Conservation (phyloP, 768 basidiomycete species). For the Symmetrospora coprosmae region DNA sequence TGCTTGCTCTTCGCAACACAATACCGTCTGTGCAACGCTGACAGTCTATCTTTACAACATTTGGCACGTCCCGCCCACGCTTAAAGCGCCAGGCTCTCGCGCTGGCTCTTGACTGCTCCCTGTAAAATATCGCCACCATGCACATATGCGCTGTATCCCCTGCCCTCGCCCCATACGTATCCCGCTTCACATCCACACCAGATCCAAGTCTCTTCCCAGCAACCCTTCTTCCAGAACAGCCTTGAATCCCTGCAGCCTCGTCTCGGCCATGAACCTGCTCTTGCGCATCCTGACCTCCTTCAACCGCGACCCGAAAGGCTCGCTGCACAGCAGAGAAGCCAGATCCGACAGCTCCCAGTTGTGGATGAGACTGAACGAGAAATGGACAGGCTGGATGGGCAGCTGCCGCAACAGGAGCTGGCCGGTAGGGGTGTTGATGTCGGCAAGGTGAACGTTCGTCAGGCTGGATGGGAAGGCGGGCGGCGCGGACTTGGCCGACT, state of each 20-base stretch:
- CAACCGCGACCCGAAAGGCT: not conserved
- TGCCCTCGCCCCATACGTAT: too few relatives aligned
- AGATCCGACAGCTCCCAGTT: conserved; percentile 15
- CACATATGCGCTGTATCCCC: too few relatives aligned
- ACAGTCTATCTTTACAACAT: too few relatives aligned
- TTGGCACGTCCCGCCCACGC: too few relatives aligned
- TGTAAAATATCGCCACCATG: too few relatives aligned
- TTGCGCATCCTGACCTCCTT: not conserved
- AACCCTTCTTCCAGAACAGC: not conserved
- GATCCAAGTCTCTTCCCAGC: not conserved
- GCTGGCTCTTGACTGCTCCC: too few relatives aligned
- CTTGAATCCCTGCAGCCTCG: conserved; percentile 9
- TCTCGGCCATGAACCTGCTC: not conserved
- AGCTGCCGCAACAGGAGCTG: not conserved
- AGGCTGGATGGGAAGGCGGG: not conserved
- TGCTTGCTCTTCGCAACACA: too few relatives aligned
- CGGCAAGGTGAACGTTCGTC: conserved; percentile 2
- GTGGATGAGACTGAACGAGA: conserved; percentile 14
- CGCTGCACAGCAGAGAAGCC: not conserved
- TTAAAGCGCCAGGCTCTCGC: too few relatives aligned
- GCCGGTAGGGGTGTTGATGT: conserved; percentile 1
- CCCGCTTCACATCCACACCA: too few relatives aligned
- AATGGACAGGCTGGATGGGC: conserved; percentile 3
- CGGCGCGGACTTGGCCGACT: not conserved
- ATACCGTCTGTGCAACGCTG: too few relatives aligned